Evolutionary conservation across 2,329 filamentous ascomycete species (phyloP).

Genomic region (Hawksworthiomyces lignivorus): DNA sequence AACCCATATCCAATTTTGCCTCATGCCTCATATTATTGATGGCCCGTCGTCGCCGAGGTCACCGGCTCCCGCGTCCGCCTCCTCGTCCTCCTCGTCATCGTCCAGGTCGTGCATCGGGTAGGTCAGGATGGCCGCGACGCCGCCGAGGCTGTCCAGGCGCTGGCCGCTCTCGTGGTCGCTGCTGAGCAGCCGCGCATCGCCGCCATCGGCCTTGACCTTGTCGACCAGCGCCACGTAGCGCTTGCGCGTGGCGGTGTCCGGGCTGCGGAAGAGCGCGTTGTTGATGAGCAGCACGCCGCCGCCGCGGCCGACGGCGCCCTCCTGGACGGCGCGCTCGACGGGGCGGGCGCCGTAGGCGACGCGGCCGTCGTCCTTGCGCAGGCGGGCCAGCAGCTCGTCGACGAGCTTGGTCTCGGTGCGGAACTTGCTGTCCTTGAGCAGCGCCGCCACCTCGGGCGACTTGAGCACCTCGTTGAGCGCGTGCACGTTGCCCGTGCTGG

Average conservation of each 20-base stretch:
- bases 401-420: conserved; percentile 75
- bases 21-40: conserved; percentile 20
- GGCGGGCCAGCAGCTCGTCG: conserved; percentile 70
- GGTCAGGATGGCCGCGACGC: conserved; percentile 83
- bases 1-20: too few species aligned
- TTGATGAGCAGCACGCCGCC: conserved; percentile 81
- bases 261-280: conserved; percentile 77
- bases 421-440: conserved; percentile 82
- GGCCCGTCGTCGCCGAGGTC: conserved; percentile 3
- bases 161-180: conserved; percentile 91
- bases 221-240: conserved; percentile 83
- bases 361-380: conserved; percentile 77
- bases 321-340: conserved; percentile 72
- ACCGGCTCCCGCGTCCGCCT: conserved; percentile 20
- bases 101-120: conserved; percentile 81
- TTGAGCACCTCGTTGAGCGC: conserved; percentile 81
- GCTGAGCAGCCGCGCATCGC: conserved; percentile 82
- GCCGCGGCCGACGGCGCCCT: conserved; percentile 80
- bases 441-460: conserved; percentile 66
- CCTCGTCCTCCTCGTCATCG: conserved; percentile 51
- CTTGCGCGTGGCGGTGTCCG: conserved; percentile 67
- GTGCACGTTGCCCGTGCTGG: conserved; percentile 78
- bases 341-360: conserved; percentile 86
- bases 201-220: conserved; percentile 76
- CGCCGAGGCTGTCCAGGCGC: conserved; percentile 72